Conservation (phyloP, 257 asterid genomes). For the Solanum medicagineum region DNA sequence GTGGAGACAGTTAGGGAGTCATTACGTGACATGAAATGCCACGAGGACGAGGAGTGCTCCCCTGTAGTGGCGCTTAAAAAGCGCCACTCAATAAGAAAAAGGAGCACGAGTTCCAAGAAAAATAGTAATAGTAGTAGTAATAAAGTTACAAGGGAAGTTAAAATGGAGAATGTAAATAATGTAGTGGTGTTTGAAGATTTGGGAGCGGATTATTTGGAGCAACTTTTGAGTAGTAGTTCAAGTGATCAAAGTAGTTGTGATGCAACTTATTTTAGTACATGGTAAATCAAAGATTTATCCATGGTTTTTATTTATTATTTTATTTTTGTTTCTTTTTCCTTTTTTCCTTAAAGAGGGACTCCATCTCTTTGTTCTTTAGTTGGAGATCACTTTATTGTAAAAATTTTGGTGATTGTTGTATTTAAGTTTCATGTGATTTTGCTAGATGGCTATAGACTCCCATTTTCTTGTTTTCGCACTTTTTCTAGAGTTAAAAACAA, state of each 20-base stretch:
- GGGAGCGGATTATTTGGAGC: slow-evolving; percentile 68
- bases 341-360: background rate
- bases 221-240: slow-evolving; percentile 36
- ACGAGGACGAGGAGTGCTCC: slow-evolving; percentile 25
- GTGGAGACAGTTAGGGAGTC: slow-evolving; percentile 57
- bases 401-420: background rate
- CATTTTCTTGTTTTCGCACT: background rate
- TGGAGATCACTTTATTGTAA: background rate
- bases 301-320: background rate
- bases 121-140: slow-evolving; percentile 2
- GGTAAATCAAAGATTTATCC: slow-evolving; percentile 3
- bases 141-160: slow-evolving; percentile 9
- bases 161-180: slow-evolving; percentile 25
- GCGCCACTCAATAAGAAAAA: slow-evolving; percentile 49
- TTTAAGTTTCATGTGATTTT: background rate
- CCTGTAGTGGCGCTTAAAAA: slow-evolving; percentile 71
- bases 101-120: background rate
- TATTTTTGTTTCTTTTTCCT: background rate
- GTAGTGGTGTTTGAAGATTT: slow-evolving; percentile 68
- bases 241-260: background rate
- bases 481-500: background rate
- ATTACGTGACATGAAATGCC: slow-evolving; percentile 28
- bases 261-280: background rate
- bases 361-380: background rate
- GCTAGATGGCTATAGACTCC: background rate